phyloP scores from a whole-genome alignment of 2,329 filamentous ascomycete species.

The Exserohilum turcica region DNA sequence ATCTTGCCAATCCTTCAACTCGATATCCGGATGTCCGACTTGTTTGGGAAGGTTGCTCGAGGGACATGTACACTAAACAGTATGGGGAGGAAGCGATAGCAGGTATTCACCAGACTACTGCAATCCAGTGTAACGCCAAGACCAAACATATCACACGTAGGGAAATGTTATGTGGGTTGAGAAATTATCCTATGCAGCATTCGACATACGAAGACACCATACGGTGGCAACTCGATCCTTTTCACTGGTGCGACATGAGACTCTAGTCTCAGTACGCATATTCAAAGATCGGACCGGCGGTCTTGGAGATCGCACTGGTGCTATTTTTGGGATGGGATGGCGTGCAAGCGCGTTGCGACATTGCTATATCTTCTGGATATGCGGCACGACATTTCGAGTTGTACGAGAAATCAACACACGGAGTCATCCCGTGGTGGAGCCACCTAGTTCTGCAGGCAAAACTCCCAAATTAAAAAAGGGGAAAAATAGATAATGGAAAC shows the following conservation, averaged over 20 bases:
- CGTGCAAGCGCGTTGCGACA: background rate
- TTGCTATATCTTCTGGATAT: background rate
- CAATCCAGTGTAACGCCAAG: background rate
- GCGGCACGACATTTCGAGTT: background rate
- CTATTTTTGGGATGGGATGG: background rate
- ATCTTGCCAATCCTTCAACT: background rate
- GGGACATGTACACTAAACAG: background rate
- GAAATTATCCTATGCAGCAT: conserved; percentile 1
- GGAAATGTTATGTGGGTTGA: background rate
- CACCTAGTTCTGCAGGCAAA: background rate
- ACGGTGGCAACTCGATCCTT: background rate
- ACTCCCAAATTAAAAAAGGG: too few species aligned
- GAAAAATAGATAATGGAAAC: too few species aligned
- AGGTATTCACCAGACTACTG: background rate
- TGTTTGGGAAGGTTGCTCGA: background rate
- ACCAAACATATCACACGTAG: background rate
- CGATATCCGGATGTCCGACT: background rate
- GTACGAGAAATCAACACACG: background rate
- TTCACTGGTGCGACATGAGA: background rate
- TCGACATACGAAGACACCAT: background rate
- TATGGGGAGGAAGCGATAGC: background rate
- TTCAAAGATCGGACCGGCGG: background rate
- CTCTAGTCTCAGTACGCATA: too few species aligned
- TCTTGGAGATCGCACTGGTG: background rate
- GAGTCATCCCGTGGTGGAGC: background rate